Evolutionary conservation across 495 filamentous ascomycete genomes (phyloP), one percentile per base, ranked within the genome.

Genomic region (Amniculicola lignicola): DNA sequence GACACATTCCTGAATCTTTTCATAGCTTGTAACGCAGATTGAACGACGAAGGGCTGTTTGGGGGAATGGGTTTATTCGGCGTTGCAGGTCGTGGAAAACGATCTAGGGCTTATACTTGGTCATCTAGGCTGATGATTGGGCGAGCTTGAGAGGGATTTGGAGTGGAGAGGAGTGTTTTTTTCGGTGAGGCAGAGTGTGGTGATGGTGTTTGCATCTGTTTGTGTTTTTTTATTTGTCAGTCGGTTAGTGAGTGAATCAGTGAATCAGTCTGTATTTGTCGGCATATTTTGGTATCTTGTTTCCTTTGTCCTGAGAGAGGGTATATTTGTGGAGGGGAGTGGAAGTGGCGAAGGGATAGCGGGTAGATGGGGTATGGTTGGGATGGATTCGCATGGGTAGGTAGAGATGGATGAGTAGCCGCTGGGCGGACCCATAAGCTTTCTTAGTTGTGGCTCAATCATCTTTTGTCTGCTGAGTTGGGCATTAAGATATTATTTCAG

Each of bases 1-100:
- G 15, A 27, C 47, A 19, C 16, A 24, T 33, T n/a, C 16, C 43
- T n/a, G n/a, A n/a, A n/a, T n/a, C n/a, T n/a, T n/a, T n/a, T 29
- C 19, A 38, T 36, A 5, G 24, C 45, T 51, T 36, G 41, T 60
- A 60, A 60, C 57, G 57, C 57, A 60, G 25, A 60, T 54, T 54
- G 57, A 54, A 59, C 37, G 57, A 60, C 57, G 18, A 41, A 27
- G 1, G 27, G 44, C 44, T 23, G 54, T 35, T 38, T 57, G 38
- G 54, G 35, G 37, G 37, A 36, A n/a, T n/a, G n/a, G n/a, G n/a
- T n/a, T n/a, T n/a, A n/a, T n/a, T n/a, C n/a, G n/a, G n/a, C n/a
- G n/a, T n/a, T n/a, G n/a, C n/a, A n/a, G n/a, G n/a, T n/a, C n/a
- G n/a, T n/a, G n/a, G n/a, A n/a, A n/a, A n/a, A n/a, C n/a, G n/a